These are phyloP conservation scores for Pyrenopolyporus hunteri DNA, from an alignment of 495 filamentous ascomycete genomes.

Conservation along the genomic window DNA sequence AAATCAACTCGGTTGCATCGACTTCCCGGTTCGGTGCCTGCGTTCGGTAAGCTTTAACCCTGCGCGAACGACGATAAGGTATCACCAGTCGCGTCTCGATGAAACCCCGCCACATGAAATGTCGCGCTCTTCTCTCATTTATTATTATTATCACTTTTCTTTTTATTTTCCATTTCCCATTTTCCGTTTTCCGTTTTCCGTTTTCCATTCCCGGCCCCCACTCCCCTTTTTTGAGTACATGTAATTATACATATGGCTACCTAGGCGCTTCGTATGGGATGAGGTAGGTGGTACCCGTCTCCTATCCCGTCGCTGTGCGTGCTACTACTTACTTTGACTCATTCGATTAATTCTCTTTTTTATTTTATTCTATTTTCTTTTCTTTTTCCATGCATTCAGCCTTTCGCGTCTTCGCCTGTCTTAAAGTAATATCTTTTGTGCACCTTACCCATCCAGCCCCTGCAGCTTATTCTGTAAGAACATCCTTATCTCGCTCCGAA, in stretches of 20 bases:
- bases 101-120: conserved; percentile 39
- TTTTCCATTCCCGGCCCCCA: too few species aligned
- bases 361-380: too few species aligned
- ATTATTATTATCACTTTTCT: conserved; percentile 3
- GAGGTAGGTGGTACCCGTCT: neutral
- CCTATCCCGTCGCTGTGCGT: neutral
- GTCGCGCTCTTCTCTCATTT: conserved; percentile 9
- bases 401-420: neutral
- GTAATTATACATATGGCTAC: too few species aligned
- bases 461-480: conserved; percentile 9
- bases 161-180: conserved; percentile 6
- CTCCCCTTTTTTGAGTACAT: conserved; percentile 11
- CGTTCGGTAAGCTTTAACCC: conserved; percentile 18
- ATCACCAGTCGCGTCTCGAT: conserved; percentile 24
- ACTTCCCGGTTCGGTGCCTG: conserved; percentile 30
- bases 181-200: neutral
- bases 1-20: conserved; percentile 7
- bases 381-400: conserved; percentile 1
- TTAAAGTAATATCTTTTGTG: conserved; percentile 20
- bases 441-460: conserved; percentile 26
- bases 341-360: conserved; percentile 13
- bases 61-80: conserved; percentile 27
- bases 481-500: conserved; percentile 19
- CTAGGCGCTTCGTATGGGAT: too few species aligned
- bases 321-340: conserved; percentile 15